Percentiles rank a stretch among this genome's conserved stretches.
These are phyloP conservation scores for Telopea speciosissima DNA, from an alignment of 177 flowering plant genomes.

Conservation along the genomic window DNA sequence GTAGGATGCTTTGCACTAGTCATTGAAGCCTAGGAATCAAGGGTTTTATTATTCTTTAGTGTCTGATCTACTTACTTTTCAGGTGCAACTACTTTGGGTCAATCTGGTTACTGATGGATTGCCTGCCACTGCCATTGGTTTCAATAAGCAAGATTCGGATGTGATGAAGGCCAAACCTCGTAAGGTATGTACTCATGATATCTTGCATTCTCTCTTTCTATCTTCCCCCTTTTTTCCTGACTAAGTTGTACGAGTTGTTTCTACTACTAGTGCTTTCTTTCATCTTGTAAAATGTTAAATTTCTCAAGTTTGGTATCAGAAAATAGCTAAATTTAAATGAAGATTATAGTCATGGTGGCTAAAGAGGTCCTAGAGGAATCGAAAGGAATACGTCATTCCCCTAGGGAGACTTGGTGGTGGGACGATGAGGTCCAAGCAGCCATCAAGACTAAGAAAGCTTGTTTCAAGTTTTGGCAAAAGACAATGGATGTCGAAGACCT, in stretches of 20 bases:
- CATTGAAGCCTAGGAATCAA: neutral
- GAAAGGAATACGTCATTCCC: no score
- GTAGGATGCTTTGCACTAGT: neutral
- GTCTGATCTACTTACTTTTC: slow-evolving; percentile 13
- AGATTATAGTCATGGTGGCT: no score
- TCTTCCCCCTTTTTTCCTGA: neutral
- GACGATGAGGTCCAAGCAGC: no score
- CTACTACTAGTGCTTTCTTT: no score
- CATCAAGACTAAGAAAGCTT: no score
- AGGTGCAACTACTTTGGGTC: slow-evolving; percentile 99
- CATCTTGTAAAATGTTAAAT: no score
- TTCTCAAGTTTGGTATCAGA: no score
- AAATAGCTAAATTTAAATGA: no score
- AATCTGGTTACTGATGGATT: slow-evolving; percentile 98
- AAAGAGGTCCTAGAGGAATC: no score
- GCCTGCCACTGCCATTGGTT: slow-evolving; percentile 99
- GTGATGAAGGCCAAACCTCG: slow-evolving; percentile 97
- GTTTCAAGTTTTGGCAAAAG: no score
- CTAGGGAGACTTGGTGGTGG: no score
- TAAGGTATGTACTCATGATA: slow-evolving; percentile 47
- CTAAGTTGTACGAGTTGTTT: neutral
- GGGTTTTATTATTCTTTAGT: neutral
- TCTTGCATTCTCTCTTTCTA: neutral
- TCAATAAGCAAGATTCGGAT: slow-evolving; percentile 93
- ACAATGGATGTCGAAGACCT: no score